Evolutionary conservation across 495 filamentous ascomycete species (phyloP).

Genomic region (Neurospora terricola): DNA sequence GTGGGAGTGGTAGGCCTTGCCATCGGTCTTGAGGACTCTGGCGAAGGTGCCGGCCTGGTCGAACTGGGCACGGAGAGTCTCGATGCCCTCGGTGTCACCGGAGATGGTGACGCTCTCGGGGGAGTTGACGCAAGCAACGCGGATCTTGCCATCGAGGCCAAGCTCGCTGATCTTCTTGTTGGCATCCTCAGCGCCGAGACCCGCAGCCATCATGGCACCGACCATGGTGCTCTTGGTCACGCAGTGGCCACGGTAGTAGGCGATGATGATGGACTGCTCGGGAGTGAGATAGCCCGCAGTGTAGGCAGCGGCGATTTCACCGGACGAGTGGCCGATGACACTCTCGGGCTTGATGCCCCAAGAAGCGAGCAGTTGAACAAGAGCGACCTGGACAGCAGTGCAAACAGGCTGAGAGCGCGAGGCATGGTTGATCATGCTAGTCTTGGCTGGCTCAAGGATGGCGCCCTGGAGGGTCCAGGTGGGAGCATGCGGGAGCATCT

Average conservation of each 20-base stretch:
- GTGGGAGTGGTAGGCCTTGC: constrained; percentile 34
- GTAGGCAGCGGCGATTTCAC: constrained; percentile 46
- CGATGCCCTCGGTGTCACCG: constrained; percentile 26
- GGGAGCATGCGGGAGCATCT: not conserved
- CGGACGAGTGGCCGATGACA: constrained; percentile 51
- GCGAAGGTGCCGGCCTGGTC: constrained; percentile 33
- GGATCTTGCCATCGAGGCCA: constrained; percentile 1
- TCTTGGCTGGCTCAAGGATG: constrained; percentile 10
- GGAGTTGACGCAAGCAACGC: constrained; percentile 41
- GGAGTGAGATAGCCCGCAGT: constrained; percentile 29
- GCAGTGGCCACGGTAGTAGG: constrained; percentile 30
- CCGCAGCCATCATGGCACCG: constrained; percentile 37
- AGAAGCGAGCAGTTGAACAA: constrained; percentile 39
- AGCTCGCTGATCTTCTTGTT: constrained; percentile 15
- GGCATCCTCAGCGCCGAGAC: constrained; percentile 18
- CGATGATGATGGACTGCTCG: constrained; percentile 34
- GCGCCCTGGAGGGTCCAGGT: not conserved
- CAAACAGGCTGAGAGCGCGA: constrained; percentile 33
- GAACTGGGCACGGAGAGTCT: constrained; percentile 19
- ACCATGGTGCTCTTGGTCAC: constrained; percentile 11
- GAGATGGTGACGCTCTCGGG: constrained; percentile 36
- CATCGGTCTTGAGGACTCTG: constrained; percentile 24
- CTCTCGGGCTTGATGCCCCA: constrained; percentile 36
- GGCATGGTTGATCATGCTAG: constrained; percentile 25
- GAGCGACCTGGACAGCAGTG: constrained; percentile 38